Evolutionary conservation across 2,329 filamentous ascomycete species (phyloP).

Genomic region (Alternaria burnsii): DNA sequence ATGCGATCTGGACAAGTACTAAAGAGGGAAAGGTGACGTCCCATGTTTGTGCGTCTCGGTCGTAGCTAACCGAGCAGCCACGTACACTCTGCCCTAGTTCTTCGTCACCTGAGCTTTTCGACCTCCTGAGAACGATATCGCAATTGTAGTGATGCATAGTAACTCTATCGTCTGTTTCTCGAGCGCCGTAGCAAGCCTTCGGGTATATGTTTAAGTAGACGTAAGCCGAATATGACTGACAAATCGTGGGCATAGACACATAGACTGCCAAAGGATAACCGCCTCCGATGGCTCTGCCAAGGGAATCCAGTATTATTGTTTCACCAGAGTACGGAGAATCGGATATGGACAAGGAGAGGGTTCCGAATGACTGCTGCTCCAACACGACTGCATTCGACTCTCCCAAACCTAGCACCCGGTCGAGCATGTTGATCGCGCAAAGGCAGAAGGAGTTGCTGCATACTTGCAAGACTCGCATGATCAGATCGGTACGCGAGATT

Average conservation of each 20-base stretch:
- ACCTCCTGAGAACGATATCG: too few species aligned
- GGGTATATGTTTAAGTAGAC: background rate
- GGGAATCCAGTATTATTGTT: background rate
- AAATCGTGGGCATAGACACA: background rate
- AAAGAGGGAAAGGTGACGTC: background rate
- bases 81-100: background rate
- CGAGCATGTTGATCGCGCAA: fast-evolving
- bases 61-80: background rate
- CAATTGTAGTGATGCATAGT: background rate
- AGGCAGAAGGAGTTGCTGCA: background rate
- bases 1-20: background rate
- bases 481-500: background rate
- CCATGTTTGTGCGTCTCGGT: background rate
- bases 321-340: background rate
- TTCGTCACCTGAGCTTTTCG: too few species aligned
- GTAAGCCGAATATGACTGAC: background rate
- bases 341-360: background rate
- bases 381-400: background rate
- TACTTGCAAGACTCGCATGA: background rate
- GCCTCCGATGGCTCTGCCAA: background rate
- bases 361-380: background rate
- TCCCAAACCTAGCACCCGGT: background rate
- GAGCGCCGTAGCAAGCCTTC: background rate
- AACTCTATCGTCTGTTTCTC: background rate
- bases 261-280: background rate